Conservation (phyloP, 163 green algal species). For the Botryococcus braunii region DNA sequence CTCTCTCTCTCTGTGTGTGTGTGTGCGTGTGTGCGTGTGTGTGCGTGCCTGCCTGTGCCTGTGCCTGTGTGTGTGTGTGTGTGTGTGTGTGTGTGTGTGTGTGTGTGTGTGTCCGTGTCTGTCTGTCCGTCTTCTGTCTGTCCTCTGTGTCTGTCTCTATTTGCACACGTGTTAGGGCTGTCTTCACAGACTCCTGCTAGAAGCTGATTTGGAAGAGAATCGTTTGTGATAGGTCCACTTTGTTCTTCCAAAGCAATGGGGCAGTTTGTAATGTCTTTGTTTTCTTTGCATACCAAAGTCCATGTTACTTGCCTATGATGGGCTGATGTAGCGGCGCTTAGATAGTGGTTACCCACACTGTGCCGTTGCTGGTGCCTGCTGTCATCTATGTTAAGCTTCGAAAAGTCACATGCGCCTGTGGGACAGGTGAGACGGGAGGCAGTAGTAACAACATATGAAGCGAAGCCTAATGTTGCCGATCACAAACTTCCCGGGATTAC, state of each 20-base stretch:
- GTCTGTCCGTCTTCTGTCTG: no score
- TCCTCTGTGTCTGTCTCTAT: no score
- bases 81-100: no score
- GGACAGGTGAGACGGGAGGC: constrained; percentile 54
- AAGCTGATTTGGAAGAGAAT: no score
- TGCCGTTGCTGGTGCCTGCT: not conserved
- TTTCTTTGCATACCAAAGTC: not conserved
- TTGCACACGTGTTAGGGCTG: no score
- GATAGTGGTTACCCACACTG: not conserved
- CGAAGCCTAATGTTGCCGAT: constrained; percentile 46
- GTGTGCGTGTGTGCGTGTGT: no score
- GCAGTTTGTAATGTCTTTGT: not conserved
- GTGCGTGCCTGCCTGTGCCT: no score
- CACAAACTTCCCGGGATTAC: constrained; percentile 16
- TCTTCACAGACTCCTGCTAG: no score
- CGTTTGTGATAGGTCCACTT: no score
- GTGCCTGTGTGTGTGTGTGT: no score
- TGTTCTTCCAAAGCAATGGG: not conserved
- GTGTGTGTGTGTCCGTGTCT: no score
- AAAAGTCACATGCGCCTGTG: not conserved
- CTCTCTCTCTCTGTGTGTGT: no score
- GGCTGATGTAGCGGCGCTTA: not conserved
- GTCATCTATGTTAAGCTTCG: not conserved
- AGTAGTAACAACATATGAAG: constrained; percentile 83
- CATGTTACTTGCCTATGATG: not conserved